A percentile compares a stretch with the other conserved stretches of the same genome.
These are phyloP conservation scores for Blastomyces percursus DNA, from an alignment of 2,329 filamentous ascomycete genomes.

Conservation along the genomic window DNA sequence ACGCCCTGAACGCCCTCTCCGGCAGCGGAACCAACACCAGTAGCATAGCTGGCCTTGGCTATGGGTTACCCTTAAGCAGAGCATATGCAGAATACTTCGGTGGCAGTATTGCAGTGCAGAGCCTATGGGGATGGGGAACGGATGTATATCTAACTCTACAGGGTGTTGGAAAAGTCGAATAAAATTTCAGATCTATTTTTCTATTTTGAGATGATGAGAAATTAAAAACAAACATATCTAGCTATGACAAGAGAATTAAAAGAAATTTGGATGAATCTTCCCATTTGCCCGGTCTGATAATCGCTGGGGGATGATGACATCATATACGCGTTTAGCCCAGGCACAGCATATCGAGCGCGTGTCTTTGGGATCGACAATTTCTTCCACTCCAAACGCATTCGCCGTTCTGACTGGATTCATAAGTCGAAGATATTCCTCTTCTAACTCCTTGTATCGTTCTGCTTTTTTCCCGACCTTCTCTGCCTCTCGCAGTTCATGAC, in stretches of 20 bases:
- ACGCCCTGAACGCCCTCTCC: conserved; percentile 66
- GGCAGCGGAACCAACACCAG: conserved; percentile 60
- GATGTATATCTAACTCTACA: conserved; percentile 55
- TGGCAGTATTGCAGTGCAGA: conserved; percentile 89
- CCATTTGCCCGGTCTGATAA: conserved; percentile 34
- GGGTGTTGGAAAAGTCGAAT: conserved; percentile 45
- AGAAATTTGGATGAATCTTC: conserved; percentile 36
- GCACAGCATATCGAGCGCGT: conserved; percentile 46
- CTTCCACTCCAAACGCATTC: conserved; percentile 53
- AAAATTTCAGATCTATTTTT: conserved; percentile 9
- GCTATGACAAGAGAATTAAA: conserved; percentile 6
- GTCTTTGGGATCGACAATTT: conserved; percentile 53
- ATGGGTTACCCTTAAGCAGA: conserved; percentile 77
- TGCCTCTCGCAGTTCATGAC: conserved; percentile 47
- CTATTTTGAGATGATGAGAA: background rate
- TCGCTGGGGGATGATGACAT: conserved; percentile 41
- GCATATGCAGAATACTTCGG: conserved; percentile 98
- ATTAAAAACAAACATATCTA: background rate
- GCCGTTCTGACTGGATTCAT: conserved; percentile 57
- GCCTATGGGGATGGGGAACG: conserved; percentile 82
- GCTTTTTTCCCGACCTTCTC: conserved; percentile 41
- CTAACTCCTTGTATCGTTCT: conserved; percentile 45
- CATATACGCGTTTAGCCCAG: conserved; percentile 48
- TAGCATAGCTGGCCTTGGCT: conserved; percentile 85
- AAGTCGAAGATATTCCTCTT: conserved; percentile 49